A percentile compares a stretch with the other conserved stretches of the same genome.
These are phyloP conservation scores for Allium fistulosum DNA, from an alignment of 106 monocot species.

Conservation along the genomic window DNA sequence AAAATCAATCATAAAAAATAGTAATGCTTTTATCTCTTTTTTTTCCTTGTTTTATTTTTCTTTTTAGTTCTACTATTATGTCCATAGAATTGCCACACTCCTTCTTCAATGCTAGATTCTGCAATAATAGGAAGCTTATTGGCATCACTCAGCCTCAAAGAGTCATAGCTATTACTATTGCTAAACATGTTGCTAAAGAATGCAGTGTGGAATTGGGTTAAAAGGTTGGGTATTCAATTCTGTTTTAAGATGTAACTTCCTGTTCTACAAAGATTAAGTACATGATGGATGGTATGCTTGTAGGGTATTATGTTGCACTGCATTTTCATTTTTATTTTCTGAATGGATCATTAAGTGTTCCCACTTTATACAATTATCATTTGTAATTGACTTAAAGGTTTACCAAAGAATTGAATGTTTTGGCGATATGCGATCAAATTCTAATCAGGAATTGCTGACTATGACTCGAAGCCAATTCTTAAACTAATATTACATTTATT, in stretches of 20 bases:
- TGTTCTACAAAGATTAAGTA: conserved; percentile 81
- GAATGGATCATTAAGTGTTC: not conserved
- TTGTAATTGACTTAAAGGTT: not conserved
- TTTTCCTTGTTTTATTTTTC: no score
- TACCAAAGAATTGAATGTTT: not conserved
- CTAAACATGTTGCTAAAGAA: conserved; percentile 95
- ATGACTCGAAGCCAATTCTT: no score
- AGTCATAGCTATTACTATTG: conserved; percentile 92
- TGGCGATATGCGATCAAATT: no score
- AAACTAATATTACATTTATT: no score
- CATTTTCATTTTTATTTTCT: not conserved
- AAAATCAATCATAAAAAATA: no score
- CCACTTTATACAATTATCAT: not conserved
- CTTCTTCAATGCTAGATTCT: conserved; percentile 77
- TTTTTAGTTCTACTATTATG: not conserved
- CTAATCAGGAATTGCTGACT: not conserved
- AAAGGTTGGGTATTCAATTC: conserved; percentile 90
- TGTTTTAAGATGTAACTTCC: conserved; percentile 86
- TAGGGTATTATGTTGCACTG: conserved; percentile 45
- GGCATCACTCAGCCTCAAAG: conserved; percentile 93
- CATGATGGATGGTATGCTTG: conserved; percentile 92
- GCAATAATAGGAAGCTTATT: conserved; percentile 56
- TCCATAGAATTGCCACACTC: conserved; percentile 82
- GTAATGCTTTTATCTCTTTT: no score
- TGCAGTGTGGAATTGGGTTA: conserved; percentile 76